Evolutionary conservation across 106 monocot genomes (phyloP).

Genomic region (Dendrobium officinale): DNA sequence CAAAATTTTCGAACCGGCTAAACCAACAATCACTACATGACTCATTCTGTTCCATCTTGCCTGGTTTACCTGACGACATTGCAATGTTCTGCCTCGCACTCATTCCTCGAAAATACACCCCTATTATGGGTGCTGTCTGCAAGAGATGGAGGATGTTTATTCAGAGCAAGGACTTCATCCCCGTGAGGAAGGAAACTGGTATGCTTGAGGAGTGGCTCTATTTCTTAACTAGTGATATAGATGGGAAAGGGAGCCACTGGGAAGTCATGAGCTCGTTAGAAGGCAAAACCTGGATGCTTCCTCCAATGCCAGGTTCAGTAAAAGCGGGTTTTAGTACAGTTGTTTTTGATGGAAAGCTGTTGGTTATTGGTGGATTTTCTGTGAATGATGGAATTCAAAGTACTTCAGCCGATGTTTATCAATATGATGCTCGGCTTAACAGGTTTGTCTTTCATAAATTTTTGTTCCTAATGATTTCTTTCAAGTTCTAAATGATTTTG

Average conservation of each 20-base stretch:
- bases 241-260: slow-evolving; percentile 69
- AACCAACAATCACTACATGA: slow-evolving; percentile 14
- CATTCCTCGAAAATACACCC: slow-evolving; percentile 48
- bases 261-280: slow-evolving; percentile 32
- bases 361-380: slow-evolving; percentile 63
- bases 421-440: slow-evolving; percentile 83
- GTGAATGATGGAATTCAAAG: slow-evolving; percentile 20
- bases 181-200: slow-evolving; percentile 58
- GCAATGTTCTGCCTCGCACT: slow-evolving; percentile 80
- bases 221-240: slow-evolving; percentile 53
- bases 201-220: slow-evolving; percentile 83
- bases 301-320: slow-evolving; percentile 76
- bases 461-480: background rate
- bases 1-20: slow-evolving; percentile 14
- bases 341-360: slow-evolving; percentile 63
- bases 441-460: slow-evolving; percentile 26
- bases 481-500: background rate
- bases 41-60: slow-evolving; percentile 44
- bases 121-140: slow-evolving; percentile 59
- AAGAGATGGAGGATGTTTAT: slow-evolving; percentile 79
- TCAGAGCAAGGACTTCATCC: slow-evolving; percentile 63
- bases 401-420: slow-evolving; percentile 56
- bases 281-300: slow-evolving; percentile 24
- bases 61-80: slow-evolving; percentile 81
- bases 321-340: slow-evolving; percentile 74